Percentiles rank a stretch among this genome's conserved stretches.
Evolutionary conservation across 768 basidiomycete genomes (phyloP).

Genomic region (Lactarius vividus): DNA sequence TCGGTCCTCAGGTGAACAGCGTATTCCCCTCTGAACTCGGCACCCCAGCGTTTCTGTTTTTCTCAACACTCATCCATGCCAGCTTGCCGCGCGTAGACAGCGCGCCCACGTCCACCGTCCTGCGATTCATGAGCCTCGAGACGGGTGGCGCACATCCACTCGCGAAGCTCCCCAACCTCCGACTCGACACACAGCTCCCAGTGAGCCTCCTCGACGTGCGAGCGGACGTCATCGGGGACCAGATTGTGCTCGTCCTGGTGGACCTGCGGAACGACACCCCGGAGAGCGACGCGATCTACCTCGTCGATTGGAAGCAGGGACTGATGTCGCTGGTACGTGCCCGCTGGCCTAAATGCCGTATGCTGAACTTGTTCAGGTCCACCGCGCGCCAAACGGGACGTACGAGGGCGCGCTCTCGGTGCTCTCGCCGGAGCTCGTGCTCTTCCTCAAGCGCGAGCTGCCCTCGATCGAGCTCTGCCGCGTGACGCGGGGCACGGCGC

Average conservation of each 20-base stretch:
- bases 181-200: constrained; percentile 10
- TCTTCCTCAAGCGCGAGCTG: constrained; percentile 13
- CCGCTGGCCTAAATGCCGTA: too few relatives aligned
- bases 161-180: constrained; percentile 6
- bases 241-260: constrained; percentile 3
- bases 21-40: too few relatives aligned
- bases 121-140: constrained; percentile 21
- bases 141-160: constrained; percentile 8
- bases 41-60: not conserved
- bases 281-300: constrained; percentile 1
- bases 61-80: not conserved
- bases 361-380: constrained; percentile 5
- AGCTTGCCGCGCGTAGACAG: constrained; percentile 4
- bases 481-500: not conserved
- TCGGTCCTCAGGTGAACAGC: constrained; percentile 20
- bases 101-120: not conserved
- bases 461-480: constrained; percentile 20
- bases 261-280: not conserved
- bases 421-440: constrained; percentile 10
- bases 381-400: constrained; percentile 19
- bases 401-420: constrained; percentile 21
- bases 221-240: constrained; percentile 6
- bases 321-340: constrained; percentile 8
- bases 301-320: constrained; percentile 16
- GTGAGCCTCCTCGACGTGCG: constrained; percentile 11